These are phyloP conservation scores for Aspergillus puulaauensis DNA, from an alignment of 2,329 filamentous ascomycete species.

Conservation along the genomic window DNA sequence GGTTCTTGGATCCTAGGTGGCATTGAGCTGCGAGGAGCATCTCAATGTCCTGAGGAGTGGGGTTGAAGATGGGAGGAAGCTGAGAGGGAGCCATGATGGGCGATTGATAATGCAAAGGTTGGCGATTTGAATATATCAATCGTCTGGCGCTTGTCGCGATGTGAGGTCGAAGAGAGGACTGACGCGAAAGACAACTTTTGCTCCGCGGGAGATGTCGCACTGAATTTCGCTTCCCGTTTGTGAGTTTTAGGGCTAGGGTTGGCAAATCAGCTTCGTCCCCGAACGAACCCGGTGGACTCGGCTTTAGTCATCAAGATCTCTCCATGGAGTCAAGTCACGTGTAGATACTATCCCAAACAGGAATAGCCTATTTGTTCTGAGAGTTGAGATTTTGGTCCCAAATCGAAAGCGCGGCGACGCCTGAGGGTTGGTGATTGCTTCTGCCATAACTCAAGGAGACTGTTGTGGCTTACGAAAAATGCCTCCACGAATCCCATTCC, in stretches of 20 bases:
- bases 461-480: conserved; percentile 48
- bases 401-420: not conserved
- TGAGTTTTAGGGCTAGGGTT: conserved; percentile 42
- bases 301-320: not conserved
- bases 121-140: conserved; percentile 44
- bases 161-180: conserved; percentile 32
- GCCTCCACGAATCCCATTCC: conserved; percentile 65
- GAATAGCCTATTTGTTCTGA: conserved; percentile 31
- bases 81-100: conserved; percentile 92
- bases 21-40: conserved; percentile 96
- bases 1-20: conserved; percentile 98
- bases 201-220: conserved; percentile 24
- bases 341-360: not conserved
- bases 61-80: conserved; percentile 93
- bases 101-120: conserved; percentile 47
- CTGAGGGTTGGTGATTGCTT: not conserved
- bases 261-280: conserved; percentile 11
- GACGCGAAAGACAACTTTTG: conserved; percentile 30
- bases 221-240: conserved; percentile 41
- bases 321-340: conserved; percentile 18
- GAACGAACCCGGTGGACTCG: not conserved
- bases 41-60: conserved; percentile 98
- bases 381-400: conserved; percentile 24
- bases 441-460: not conserved
- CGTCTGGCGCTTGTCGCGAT: conserved; percentile 46